Percentiles rank a stretch among this genome's conserved stretches.
Conservation (phyloP, 768 basidiomycete genomes). For the Hydnomerulius pinastri region DNA sequence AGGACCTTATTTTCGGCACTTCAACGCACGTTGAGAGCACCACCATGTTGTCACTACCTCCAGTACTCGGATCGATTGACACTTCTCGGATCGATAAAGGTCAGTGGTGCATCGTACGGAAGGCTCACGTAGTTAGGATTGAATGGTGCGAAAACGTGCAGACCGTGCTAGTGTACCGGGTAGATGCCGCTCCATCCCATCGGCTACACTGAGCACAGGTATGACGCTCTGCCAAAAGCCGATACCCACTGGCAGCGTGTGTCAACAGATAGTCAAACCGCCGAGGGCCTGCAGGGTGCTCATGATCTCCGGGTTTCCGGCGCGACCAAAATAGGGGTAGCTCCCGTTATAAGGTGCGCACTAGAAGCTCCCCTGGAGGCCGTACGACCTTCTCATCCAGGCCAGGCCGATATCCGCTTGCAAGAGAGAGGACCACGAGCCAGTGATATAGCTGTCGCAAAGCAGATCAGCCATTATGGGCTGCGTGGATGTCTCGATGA, state of each 20-base stretch:
- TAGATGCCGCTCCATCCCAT: conserved; percentile 28
- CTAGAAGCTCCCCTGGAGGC: conserved; percentile 2
- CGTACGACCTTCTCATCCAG: conserved; percentile 33
- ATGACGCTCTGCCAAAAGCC: conserved; percentile 30
- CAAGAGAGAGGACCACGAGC: conserved; percentile 1
- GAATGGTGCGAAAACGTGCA: conserved; percentile 17
- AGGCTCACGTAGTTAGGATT: conserved; percentile 21
- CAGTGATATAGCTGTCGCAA: conserved; percentile 1
- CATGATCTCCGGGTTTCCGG: conserved; percentile 9
- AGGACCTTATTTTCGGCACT: too few relatives aligned
- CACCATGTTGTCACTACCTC: too few relatives aligned
- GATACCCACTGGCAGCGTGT: conserved; percentile 30
- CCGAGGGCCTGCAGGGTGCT: conserved; percentile 17
- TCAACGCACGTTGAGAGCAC: too few relatives aligned
- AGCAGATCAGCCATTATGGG: not conserved
- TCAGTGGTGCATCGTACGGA: too few relatives aligned
- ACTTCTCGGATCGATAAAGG: too few relatives aligned
- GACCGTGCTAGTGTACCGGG: conserved; percentile 7
- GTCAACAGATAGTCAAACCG: conserved; percentile 25
- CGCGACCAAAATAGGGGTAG: conserved; percentile 8
- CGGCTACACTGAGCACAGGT: conserved; percentile 26
- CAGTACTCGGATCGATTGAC: too few relatives aligned
- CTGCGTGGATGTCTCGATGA: not conserved
- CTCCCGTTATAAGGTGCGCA: conserved; percentile 4
- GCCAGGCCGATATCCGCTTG: conserved; percentile 35